Base-by-base conservation (phyloP, 345 rosid species). In the Salix purpurea region DNA sequence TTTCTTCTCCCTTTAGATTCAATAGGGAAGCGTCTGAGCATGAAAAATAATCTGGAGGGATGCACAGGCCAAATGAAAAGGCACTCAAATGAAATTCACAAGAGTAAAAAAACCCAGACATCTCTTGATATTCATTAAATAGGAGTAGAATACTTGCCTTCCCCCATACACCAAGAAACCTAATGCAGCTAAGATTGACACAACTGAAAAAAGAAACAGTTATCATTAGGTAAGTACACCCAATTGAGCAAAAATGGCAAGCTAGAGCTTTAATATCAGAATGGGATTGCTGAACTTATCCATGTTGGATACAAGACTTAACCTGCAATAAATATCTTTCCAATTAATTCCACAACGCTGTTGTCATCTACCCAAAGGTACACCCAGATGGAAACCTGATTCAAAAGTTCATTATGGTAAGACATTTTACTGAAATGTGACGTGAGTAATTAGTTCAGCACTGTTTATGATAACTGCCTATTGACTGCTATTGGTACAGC, bases 1-100 rank as follows among this genome's bases (percentile, higher is more conserved):
- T 94, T 96, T 87, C 97, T 88, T 89, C 98, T 90, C 77, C 98
- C 98, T 88, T 91, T 96, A 52, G 99, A 96, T 85, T 94, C 99
- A 39, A 96, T 94, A 34, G 99, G 98, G 81, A 94, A 94, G 70
- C 97, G 91, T 82, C 96, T 90, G 80, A 94, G 88, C 99, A 96
- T 94, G 87, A 92, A 84, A 83, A 92, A 94, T 79, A 96, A 89
- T 80, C 98, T 96, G 84, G 54, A 85, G 46, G 70, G 73, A 82
- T 23, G 64, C 18, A 56, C 39, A 65, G 32, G 56, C 75, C 12
- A 56, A 48, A 77, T n/a, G 52, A 4, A 39, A 37, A 46, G 64
- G 30, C 5, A 74, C 58, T 68, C 5, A 50, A 65, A 67, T n/a
- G 32, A 12, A 67, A 78, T 37, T n/a, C 60, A 80, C 52, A 67